Evolutionary conservation across 345 rosid species (phyloP), one percentile per base, ranked within the genome.

Genomic region (Moringa oleifera): DNA sequence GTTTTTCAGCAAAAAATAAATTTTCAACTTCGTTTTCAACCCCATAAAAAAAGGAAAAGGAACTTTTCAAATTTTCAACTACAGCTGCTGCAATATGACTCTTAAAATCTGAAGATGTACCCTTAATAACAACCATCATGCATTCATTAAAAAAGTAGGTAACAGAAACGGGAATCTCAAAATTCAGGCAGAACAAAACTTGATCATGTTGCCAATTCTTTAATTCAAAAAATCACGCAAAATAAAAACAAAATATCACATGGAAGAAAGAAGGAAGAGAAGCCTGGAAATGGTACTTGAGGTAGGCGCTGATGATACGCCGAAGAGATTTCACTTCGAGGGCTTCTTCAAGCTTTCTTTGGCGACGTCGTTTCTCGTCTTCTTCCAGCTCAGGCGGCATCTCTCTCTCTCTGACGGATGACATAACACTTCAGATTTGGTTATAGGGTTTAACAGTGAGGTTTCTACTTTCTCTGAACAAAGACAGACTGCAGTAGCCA

Each of bases 221-320:
- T 25, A 25, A 13, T 15, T 24, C 16, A 21, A 68, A 17, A 71
- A n/a, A 50, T 22, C 11, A 33, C 8, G n/a, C 17, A 54, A 50
- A 46, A 61, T 2, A 41, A 23, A 59, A 57, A 31, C 0, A 28
- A 10, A 36, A 37, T 16, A 25, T n/a, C 2, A 1, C 55, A 8
- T 58, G 15, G 20, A 28, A 23, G 24, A 25, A 24, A 15, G 18
- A 41, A n/a, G 24, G 20, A 57, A 31, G 17, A 57, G 50, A 24
- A 31, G 21, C 13, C 22, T 4, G 19, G 20, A 49, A 21, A 51
- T 63, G 20, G 50, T 73, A 90, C 99, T 94, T 88, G 81, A 90
- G 92, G 66, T 85, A 94, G 74, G 99, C 99, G 63, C 89, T 88
- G 72, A 94, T 83, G 60, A 94, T 94, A 68, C 99, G 97, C 62